Percentiles rank a stretch among this genome's conserved stretches.
phyloP scores from a whole-genome alignment of 495 filamentous ascomycete genomes.

The Talaromyces ruber region DNA sequence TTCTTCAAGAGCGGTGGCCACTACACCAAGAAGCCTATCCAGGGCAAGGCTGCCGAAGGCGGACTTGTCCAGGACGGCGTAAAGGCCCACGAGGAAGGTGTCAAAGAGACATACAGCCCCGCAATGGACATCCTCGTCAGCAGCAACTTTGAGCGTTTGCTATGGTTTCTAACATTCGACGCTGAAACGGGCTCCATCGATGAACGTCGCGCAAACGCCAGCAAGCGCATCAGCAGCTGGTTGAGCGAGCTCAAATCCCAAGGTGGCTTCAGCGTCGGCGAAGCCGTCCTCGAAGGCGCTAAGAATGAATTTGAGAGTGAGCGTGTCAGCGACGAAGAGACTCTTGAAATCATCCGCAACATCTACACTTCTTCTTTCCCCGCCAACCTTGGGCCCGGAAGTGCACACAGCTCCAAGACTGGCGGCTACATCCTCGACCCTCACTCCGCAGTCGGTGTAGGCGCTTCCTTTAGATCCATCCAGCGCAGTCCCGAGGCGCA shows the following conservation, averaged over 20 bases:
- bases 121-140: conserved; percentile 97
- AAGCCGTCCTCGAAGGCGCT: conserved; percentile 55
- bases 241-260: conserved; percentile 62
- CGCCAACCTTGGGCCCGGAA: conserved; percentile 17
- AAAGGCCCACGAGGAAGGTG: conserved; percentile 35
- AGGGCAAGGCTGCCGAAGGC: conserved; percentile 37
- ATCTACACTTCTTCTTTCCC: conserved; percentile 46
- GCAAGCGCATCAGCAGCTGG: conserved; percentile 51
- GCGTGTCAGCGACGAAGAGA: conserved; percentile 72
- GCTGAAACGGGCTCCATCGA: conserved; percentile 28
- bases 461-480: conserved; percentile 59
- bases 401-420: conserved; percentile 19
- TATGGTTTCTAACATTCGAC: conserved; percentile 84
- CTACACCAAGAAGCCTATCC: conserved; percentile 66
- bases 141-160: conserved; percentile 89
- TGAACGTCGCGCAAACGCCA: conserved; percentile 30
- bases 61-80: not conserved
- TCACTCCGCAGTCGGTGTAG: conserved; percentile 80
- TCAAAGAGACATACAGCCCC: conserved; percentile 79
- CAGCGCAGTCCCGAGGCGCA: conserved; percentile 37
- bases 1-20: conserved; percentile 76
- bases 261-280: conserved; percentile 72
- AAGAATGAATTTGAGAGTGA: conserved; percentile 69
- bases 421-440: conserved; percentile 76
- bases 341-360: conserved; percentile 59